Conservation (phyloP, 1,139 yeast species). For the Scheffersomyces cryptocercus region DNA sequence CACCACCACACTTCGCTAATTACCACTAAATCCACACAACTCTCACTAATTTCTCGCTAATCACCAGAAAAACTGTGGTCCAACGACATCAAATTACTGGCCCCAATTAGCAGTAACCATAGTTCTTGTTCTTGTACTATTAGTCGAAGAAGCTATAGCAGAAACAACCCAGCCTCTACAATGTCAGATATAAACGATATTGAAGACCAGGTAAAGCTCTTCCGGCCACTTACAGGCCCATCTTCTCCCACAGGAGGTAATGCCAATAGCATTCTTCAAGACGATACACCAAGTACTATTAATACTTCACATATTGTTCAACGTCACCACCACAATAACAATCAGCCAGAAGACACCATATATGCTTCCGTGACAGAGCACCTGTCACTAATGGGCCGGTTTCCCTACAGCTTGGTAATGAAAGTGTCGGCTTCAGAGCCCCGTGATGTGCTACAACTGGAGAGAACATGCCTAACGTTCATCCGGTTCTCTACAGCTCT, state of each 20-base stretch:
- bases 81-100: too few relatives aligned
- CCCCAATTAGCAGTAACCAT: too few relatives aligned
- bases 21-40: too few relatives aligned
- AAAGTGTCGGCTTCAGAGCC: conserved; percentile 56
- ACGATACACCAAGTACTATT: too few relatives aligned
- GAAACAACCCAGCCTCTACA: neutral
- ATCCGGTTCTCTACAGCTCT: conserved; percentile 52
- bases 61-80: too few relatives aligned
- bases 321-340: neutral
- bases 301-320: too few relatives aligned
- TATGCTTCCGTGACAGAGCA: neutral
- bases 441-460: conserved; percentile 62
- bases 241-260: too few relatives aligned
- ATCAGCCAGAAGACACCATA: neutral
- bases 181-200: neutral
- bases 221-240: neutral
- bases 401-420: conserved; percentile 31
- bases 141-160: too few relatives aligned
- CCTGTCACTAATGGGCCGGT: conserved; percentile 2
- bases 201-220: conserved; percentile 2
- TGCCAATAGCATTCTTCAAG: too few relatives aligned
- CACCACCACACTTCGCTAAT: too few relatives aligned
- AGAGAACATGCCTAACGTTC: conserved; percentile 57
- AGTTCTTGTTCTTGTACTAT: too few relatives aligned
- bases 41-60: too few relatives aligned